Conservation (phyloP, 2,329 filamentous ascomycete genomes). For the Chaetomiaceae sp. region DNA sequence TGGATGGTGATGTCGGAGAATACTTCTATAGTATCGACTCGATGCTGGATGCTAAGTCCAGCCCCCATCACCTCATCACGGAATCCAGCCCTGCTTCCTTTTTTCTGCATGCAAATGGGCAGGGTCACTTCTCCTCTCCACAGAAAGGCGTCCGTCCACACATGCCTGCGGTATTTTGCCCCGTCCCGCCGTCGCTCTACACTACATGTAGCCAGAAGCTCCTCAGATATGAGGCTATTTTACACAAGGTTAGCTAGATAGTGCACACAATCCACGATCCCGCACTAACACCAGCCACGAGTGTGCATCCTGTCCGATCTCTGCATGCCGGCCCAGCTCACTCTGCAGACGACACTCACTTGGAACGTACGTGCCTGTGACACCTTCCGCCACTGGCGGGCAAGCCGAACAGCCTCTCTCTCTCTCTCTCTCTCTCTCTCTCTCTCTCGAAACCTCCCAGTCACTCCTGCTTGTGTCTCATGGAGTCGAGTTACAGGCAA, state of each 20-base stretch:
- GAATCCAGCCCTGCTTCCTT: too few relatives aligned
- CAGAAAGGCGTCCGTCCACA: neutral
- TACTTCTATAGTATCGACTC: too few relatives aligned
- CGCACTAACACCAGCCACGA: too few relatives aligned
- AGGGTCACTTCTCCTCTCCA: too few relatives aligned
- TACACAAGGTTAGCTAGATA: too few relatives aligned
- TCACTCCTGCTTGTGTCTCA: neutral
- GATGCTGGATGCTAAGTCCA: too few relatives aligned
- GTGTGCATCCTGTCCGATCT: neutral
- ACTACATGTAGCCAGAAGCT: neutral
- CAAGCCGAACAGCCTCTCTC: neutral
- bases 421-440: neutral
- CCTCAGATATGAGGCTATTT: too few relatives aligned
- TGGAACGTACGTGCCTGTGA: neutral
- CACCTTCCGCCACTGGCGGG: neutral
- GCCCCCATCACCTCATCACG: too few relatives aligned
- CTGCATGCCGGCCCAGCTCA: constrained; percentile 1
- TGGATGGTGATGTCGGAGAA: too few relatives aligned
- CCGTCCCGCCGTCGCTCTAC: neutral
- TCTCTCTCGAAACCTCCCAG: neutral
- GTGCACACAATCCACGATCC: too few relatives aligned
- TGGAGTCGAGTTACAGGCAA: too few relatives aligned
- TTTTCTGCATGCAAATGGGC: too few relatives aligned
- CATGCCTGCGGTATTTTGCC: neutral
- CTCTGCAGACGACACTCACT: constrained; percentile 1